phyloP scores from a whole-genome alignment of 2,329 filamentous ascomycete genomes.

The Scedosporium minutisporum region DNA sequence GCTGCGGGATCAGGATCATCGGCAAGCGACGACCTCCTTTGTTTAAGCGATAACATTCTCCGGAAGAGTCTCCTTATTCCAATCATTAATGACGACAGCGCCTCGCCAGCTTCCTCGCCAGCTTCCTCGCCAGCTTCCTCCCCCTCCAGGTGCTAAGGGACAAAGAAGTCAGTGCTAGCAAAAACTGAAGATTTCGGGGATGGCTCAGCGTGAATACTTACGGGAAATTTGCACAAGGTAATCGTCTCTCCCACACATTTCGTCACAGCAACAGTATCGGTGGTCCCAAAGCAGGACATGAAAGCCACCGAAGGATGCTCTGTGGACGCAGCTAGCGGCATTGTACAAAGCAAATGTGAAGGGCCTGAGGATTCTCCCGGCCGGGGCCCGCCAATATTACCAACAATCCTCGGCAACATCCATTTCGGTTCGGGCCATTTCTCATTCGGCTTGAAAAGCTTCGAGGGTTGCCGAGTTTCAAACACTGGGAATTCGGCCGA shows the following conservation, averaged over 20 bases:
- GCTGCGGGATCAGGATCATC: background rate
- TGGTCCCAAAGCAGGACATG: background rate
- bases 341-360: no score
- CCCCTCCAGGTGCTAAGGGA: background rate
- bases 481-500: no score
- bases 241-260: background rate
- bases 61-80: background rate
- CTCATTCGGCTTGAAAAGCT: no score
- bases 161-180: background rate
- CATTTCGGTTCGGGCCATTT: no score
- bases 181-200: no score
- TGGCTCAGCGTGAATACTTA: no score
- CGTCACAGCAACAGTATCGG: background rate
- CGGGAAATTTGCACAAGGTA: background rate
- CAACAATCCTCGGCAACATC: no score
- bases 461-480: no score
- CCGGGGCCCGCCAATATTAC: no score
- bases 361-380: no score
- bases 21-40: background rate
- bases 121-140: background rate
- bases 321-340: background rate
- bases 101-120: no score
- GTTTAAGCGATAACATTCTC: background rate
- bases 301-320: background rate
- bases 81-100: background rate